phyloP scores from a whole-genome alignment of 2,329 filamentous ascomycete genomes.

The Mycogone perniciosa region DNA sequence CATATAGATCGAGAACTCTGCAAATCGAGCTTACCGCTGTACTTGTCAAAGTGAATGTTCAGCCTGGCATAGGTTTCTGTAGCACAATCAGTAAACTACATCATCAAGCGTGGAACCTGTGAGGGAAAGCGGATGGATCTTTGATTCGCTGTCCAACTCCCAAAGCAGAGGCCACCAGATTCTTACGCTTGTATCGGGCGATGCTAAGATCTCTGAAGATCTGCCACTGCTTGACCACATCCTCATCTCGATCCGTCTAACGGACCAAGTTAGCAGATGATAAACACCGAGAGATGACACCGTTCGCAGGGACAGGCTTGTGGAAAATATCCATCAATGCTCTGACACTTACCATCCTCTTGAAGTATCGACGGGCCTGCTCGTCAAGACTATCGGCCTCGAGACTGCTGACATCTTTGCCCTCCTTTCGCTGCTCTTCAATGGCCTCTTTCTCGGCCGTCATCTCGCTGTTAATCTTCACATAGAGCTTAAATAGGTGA shows the following conservation, averaged over 20 bases:
- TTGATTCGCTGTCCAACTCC: no score
- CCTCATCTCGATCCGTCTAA: constrained; percentile 54
- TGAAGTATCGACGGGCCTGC: constrained; percentile 67
- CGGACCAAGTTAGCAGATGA: neutral
- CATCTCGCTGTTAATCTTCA: constrained; percentile 66
- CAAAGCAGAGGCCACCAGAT: no score
- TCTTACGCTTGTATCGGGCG: constrained; percentile 48
- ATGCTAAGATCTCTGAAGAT: constrained; percentile 63
- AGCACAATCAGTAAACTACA: neutral
- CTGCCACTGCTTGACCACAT: constrained; percentile 56
- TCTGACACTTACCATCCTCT: constrained; percentile 44
- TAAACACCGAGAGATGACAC: no score
- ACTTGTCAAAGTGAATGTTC: constrained; percentile 66
- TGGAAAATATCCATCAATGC: neutral
- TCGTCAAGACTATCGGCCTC: constrained; percentile 60
- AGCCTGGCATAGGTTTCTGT: constrained; percentile 59
- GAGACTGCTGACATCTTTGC: constrained; percentile 42
- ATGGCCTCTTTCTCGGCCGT: constrained; percentile 60
- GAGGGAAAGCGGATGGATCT: no score
- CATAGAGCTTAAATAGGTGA: constrained; percentile 77
- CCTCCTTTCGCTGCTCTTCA: constrained; percentile 48
- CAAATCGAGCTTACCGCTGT: constrained; percentile 30
- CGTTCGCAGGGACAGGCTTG: no score
- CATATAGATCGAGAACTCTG: neutral
- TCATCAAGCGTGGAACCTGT: neutral